A percentile compares a stretch with the other conserved stretches of the same genome.
phyloP scores from a whole-genome alignment of 345 rosid genomes.

The Lepidium africanum region DNA sequence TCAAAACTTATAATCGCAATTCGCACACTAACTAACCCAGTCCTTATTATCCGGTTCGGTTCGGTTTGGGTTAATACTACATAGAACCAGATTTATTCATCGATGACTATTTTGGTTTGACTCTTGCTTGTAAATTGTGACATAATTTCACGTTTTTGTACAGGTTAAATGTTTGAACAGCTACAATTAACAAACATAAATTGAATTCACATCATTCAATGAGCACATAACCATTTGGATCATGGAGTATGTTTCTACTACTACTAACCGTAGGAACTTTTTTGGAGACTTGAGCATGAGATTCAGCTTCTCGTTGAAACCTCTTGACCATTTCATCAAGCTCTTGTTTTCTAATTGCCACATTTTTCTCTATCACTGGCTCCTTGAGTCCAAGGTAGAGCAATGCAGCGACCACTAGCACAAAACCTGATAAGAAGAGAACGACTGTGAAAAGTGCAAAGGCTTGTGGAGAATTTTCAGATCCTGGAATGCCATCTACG shows the following conservation, averaged over 20 bases:
- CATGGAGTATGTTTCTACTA: conserved; percentile 31
- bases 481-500: conserved; percentile 64
- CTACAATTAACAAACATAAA: no score
- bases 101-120: no score
- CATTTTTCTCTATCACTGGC: conserved; percentile 38
- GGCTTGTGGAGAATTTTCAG: conserved; percentile 34
- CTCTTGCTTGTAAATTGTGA: no score
- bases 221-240: background rate
- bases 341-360: conserved; percentile 45
- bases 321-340: conserved; percentile 48
- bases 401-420: conserved; percentile 35
- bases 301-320: conserved; percentile 59
- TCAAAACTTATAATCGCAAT: no score
- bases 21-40: no score
- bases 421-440: conserved; percentile 36
- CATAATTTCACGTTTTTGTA: background rate
- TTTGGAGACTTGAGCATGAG: conserved; percentile 47
- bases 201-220: no score
- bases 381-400: conserved; percentile 52
- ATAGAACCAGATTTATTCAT: no score
- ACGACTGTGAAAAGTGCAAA: conserved; percentile 39
- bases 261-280: conserved; percentile 28
- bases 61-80: no score
- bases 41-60: no score
- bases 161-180: background rate